Evolutionary conservation across 495 filamentous ascomycete genomes (phyloP).

Genomic region (Neurospora africana): DNA sequence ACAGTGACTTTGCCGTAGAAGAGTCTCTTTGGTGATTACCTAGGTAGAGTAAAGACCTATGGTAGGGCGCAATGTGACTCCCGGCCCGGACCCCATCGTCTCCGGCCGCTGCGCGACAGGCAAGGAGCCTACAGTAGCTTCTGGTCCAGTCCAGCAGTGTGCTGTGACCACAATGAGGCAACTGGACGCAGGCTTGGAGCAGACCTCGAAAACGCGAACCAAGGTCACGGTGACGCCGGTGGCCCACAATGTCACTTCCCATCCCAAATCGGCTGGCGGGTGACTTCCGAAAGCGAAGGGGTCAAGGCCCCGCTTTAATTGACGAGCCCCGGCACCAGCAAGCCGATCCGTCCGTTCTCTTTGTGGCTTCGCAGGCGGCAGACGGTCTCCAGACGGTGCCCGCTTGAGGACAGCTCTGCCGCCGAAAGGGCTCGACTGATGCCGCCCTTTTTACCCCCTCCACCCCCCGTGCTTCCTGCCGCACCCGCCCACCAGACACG

Average conservation of each 20-base stretch:
- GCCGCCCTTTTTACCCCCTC: conserved; percentile 27
- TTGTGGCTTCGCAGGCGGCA: conserved; percentile 14
- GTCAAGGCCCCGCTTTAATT: conserved; percentile 14
- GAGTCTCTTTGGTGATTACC: background rate
- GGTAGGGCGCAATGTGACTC: background rate
- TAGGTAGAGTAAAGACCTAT: no score
- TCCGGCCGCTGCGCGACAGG: background rate
- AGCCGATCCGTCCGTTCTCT: conserved; percentile 29
- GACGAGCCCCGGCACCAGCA: conserved; percentile 29
- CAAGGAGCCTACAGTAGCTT: background rate
- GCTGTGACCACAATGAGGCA: background rate
- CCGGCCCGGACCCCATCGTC: background rate
- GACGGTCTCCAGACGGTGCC: background rate
- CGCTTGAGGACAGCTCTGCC: conserved; percentile 14
- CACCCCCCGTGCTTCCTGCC: conserved; percentile 19
- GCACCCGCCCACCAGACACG: conserved; percentile 2
- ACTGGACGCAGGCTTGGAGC: background rate
- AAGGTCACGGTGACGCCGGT: background rate
- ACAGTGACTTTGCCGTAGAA: no score
- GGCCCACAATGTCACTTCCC: background rate
- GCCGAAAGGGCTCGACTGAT: conserved; percentile 19
- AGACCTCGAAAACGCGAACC: background rate
- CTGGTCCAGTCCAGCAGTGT: background rate
- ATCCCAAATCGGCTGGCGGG: background rate
- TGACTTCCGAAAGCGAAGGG: conserved; percentile 9